Conservation (phyloP, 2,329 filamentous ascomycete species). For the Colletotrichum sp. region DNA sequence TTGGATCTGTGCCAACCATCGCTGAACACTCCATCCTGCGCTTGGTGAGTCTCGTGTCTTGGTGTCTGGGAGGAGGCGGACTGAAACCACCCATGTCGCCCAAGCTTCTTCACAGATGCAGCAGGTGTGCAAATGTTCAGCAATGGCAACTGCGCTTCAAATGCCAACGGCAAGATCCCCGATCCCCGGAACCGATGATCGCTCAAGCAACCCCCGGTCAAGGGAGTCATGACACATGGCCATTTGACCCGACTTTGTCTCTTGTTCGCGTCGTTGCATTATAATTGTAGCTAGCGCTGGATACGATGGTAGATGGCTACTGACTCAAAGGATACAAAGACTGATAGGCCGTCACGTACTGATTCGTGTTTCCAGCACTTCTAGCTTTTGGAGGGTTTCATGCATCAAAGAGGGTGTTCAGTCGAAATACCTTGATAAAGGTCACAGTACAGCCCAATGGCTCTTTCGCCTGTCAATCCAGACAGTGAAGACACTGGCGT, state of each 20-base stretch:
- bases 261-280: background rate
- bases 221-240: conserved; percentile 12
- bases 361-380: conserved; percentile 12
- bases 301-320: background rate
- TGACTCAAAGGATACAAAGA: conserved; percentile 13
- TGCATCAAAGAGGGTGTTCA: conserved; percentile 17
- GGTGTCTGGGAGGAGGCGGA: background rate
- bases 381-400: conserved; percentile 20
- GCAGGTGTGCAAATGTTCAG: background rate
- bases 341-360: background rate
- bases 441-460: background rate
- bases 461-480: background rate
- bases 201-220: conserved; percentile 11
- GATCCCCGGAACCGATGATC: conserved; percentile 1
- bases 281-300: background rate
- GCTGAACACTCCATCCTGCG: background rate
- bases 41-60: background rate
- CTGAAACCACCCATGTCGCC: conserved; percentile 12
- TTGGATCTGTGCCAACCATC: background rate
- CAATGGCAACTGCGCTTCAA: background rate
- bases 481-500: background rate
- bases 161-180: background rate
- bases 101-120: conserved; percentile 15
- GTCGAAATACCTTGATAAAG: background rate
- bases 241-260: conserved; percentile 8